Evolutionary conservation across 805 yeast species (phyloP), one percentile per base, ranked within the genome.

Genomic region (Starmerella gropengiesseri): DNA sequence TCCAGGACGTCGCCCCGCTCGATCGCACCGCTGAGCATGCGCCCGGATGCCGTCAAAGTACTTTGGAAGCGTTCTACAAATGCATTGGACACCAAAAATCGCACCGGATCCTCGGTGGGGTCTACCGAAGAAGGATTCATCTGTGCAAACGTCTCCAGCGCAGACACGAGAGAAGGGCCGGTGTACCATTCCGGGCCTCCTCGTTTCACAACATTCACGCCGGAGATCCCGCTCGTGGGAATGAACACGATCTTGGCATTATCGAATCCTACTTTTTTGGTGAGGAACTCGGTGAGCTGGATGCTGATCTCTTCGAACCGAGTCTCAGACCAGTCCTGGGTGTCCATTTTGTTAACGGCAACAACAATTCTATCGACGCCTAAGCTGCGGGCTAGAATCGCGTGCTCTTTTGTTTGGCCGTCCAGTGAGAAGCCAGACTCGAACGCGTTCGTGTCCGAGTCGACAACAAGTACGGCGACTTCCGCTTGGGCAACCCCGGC

Each of bases 401-500:
- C 74, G 55, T 82, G 93, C 56, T 82, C 93, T 52, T 74, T 79
- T 4, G 89, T 81, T 59, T 81, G 87, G 2, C 91, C 89, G 53
- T 73, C 75, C 48, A 71, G 65, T 14, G 66, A 59, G 51, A 78
- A 78, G 0, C 86, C 85, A 8, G 77, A 66, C 59, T 81, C 87
- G 55, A 80, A 81, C 17, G 81, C 85, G 29, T 78, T 75, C 2
- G 67, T 64, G 31, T 70, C 66, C 2, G 82, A 59, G 57, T 83
- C 93, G 16, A 82, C 74, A 9, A 82, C 83, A 30, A 81, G 65
- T 14, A 82, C 65, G 0, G 87, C 87, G 32, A 77, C 59, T 54
- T 82, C 91, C 0, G 91, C 87, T 54, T 80, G 86, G 3, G 81
- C 64, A 1, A 82, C 80, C 22, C 93, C 93, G 22, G 83, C 81